phyloP scores from a whole-genome alignment of 2,329 filamentous ascomycete species.

The Penicillium olsonii region DNA sequence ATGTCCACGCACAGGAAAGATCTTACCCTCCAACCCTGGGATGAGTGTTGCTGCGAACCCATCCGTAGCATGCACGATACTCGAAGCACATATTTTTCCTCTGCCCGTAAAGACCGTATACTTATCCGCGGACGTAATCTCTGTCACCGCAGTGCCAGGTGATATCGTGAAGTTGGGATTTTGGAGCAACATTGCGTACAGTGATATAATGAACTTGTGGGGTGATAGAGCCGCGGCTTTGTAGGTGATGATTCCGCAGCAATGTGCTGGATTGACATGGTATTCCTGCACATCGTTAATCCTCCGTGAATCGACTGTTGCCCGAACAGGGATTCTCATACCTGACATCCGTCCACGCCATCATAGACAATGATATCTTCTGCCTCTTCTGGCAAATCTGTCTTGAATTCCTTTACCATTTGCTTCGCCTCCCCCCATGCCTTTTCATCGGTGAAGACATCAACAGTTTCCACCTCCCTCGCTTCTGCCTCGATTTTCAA shows the following conservation, averaged over 20 bases:
- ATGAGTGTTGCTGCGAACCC: constrained; percentile 53
- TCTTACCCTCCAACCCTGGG: constrained; percentile 47
- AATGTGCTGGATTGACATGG: not conserved
- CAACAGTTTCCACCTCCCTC: constrained; percentile 15
- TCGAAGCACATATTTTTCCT: constrained; percentile 30
- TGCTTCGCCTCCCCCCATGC: constrained; percentile 12
- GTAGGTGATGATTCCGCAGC: constrained; percentile 17
- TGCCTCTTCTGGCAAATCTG: constrained; percentile 8
- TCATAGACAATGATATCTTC: constrained; percentile 6
- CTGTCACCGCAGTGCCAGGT: not conserved
- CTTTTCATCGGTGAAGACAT: constrained; percentile 12
- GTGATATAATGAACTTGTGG: constrained; percentile 27
- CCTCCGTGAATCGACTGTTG: no score
- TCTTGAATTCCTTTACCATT: constrained; percentile 9
- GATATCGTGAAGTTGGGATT: not conserved
- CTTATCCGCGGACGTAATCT: not conserved
- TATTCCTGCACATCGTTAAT: constrained; percentile 9
- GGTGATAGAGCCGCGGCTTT: constrained; percentile 28
- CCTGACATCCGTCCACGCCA: constrained; percentile 16
- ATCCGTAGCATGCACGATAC: constrained; percentile 57
- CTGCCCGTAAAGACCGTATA: not conserved
- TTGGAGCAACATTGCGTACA: constrained; percentile 17
- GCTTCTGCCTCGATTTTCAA: constrained; percentile 9
- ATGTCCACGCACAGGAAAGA: constrained; percentile 55
- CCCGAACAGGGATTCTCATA: no score